Base-by-base conservation (phyloP, 257 asterid species). In the Voacanga thouarsii region DNA sequence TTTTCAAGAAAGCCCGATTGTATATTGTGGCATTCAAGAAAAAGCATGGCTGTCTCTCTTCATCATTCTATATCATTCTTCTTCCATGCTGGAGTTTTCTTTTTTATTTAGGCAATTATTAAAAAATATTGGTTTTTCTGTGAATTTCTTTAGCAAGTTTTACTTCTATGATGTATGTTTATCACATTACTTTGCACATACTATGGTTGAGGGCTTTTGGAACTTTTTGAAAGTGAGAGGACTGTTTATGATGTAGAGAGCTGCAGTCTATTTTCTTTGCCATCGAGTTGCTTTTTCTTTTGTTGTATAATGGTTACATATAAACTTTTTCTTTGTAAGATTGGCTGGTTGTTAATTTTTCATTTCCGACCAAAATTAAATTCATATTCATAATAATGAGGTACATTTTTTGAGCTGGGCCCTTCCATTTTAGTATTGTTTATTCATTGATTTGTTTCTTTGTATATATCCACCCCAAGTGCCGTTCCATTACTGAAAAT, bases 261-360 rank as follows among this genome's bases (percentile, higher is more conserved):
- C 39, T 19, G 75, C 49, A 47, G n/a, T 66, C 43, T 60, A 28
- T 72, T 71, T 77, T 71, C 12, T 60, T 61, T 16, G 70, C 30
- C 3, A 26, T 70, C 66, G 14, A 51, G 30, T 71, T 60, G 56
- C 50, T 7, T n/a, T 33, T 23, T 33, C 60, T 72, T 28, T 47
- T 71, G 15, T 50, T 51, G 8, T 26, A 10, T 61, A 50, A 28
- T 49, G 67, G 47, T 33, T 33, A 30, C 45, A 71, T 45, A 33
- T 28, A 21, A 56, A 30, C 71, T 18, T 8, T 30, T 60, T 2
- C 66, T 63, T 59, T n/a, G n/a, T 65, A 47, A 15, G 18, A 1
- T 49, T 43, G 43, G 21, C 56, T 76, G 33, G 55, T 5, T 69
- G 51, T 47, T 19, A 51, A 47, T 51, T 66, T 61, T 24, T 72